Conservation (phyloP, 225 moss, liverwort and hornwort species). For the Marchantia polymorpha region DNA sequence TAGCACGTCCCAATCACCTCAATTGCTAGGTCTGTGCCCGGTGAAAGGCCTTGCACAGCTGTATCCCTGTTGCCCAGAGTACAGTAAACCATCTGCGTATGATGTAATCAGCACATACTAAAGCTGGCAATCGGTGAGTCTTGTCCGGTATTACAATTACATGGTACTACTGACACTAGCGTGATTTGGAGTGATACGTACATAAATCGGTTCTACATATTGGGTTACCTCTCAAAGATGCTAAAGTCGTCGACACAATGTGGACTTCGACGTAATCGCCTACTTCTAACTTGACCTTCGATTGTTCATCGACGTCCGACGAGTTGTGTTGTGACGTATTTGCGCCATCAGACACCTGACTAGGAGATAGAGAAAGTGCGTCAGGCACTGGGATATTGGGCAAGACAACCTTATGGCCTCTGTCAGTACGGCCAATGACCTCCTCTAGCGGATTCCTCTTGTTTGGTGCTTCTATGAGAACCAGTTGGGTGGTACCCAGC, state of each 20-base stretch:
- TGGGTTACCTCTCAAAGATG: constrained; percentile 73
- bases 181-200: constrained; percentile 43
- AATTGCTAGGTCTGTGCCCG: background rate
- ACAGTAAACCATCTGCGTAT: background rate
- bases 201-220: constrained; percentile 57
- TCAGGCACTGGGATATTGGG: constrained; percentile 59
- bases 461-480: constrained; percentile 87
- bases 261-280: constrained; percentile 82
- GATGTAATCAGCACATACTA: background rate
- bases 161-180: background rate
- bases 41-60: background rate
- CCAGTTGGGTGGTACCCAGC: constrained; percentile 79
- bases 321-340: background rate
- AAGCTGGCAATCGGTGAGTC: background rate
- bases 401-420: constrained; percentile 84
- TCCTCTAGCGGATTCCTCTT: constrained; percentile 77
- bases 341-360: background rate
- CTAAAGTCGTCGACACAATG: constrained; percentile 72
- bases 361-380: constrained; percentile 32
- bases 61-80: background rate
- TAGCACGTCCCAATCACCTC: background rate
- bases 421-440: constrained; percentile 80
- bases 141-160: background rate
- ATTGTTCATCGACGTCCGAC: constrained; percentile 22
- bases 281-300: constrained; percentile 53